These are phyloP conservation scores for Backusella liffmaniae DNA, from an alignment of 192 early-diverging fungal genomes.

Conservation along the genomic window DNA sequence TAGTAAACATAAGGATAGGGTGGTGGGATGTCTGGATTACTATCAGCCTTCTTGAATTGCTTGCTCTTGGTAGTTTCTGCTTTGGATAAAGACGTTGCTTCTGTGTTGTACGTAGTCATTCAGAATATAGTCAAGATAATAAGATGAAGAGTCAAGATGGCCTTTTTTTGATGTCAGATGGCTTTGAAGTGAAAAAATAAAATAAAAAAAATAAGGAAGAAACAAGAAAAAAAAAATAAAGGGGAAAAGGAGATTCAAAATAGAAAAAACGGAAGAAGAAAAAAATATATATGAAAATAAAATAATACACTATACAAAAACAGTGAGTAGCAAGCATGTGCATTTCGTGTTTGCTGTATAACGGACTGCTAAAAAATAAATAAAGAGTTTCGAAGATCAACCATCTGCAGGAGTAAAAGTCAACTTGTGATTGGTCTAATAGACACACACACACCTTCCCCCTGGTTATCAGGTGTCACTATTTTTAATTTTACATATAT, in stretches of 20 bases:
- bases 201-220: background rate
- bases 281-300: background rate
- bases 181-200: background rate
- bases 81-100: background rate
- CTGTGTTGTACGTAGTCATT: background rate
- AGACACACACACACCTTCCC: background rate
- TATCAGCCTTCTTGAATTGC: background rate
- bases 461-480: background rate
- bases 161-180: background rate
- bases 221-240: background rate
- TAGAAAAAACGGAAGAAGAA: background rate
- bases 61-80: background rate
- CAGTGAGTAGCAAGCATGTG: background rate
- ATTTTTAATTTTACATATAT: slow-evolving; percentile 6
- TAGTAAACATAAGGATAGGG: slow-evolving; percentile 6
- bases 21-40: background rate
- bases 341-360: background rate
- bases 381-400: slow-evolving; percentile 1
- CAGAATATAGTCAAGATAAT: background rate
- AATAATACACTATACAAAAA: background rate
- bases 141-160: background rate
- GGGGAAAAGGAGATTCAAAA: background rate
- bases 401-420: slow-evolving; percentile 1
- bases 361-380: background rate
- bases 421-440: background rate